Conservation (phyloP, 2,329 filamentous ascomycete species). For the Cercospora beticola region DNA sequence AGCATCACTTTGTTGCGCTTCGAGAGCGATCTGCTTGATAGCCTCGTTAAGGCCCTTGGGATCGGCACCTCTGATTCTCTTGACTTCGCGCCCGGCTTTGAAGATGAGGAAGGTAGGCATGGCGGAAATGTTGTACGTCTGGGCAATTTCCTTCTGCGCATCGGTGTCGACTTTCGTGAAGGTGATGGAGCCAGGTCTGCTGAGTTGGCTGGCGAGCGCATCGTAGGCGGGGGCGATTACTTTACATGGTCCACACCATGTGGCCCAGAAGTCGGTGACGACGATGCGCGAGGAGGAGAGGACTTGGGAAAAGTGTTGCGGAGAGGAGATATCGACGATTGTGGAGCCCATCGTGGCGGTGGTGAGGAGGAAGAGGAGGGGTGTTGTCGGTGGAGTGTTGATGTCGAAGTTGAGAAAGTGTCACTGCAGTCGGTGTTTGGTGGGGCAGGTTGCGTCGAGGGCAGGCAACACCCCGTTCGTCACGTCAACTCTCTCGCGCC, state of each 20-base stretch:
- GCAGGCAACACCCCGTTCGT: neutral
- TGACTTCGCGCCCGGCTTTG: conserved; percentile 41
- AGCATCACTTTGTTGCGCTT: conserved; percentile 51
- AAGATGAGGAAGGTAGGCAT: conserved; percentile 90
- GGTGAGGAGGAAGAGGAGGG: conserved; percentile 8
- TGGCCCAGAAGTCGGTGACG: conserved; percentile 86
- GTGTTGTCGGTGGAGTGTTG: conserved; percentile 5
- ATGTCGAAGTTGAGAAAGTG: conserved; percentile 9
- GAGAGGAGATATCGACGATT: conserved; percentile 44
- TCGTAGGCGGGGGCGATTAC: conserved; percentile 82
- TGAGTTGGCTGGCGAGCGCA: conserved; percentile 68
- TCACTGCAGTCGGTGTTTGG: neutral
- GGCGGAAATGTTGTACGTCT: conserved; percentile 69
- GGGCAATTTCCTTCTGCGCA: conserved; percentile 68
- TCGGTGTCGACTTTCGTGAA: conserved; percentile 90
- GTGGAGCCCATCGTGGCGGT: conserved; percentile 44
- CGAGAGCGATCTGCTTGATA: conserved; percentile 68
- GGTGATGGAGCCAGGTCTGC: conserved; percentile 69
- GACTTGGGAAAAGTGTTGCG: conserved; percentile 63
- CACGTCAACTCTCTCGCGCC: neutral
- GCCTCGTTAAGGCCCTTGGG: conserved; percentile 66
- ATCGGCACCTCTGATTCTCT: conserved; percentile 62
- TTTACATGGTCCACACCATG: conserved; percentile 83
- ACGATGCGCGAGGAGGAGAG: conserved; percentile 74
- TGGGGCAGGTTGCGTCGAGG: conserved; percentile 2